These are phyloP conservation scores for Raddia distichophylla DNA, from an alignment of 176 grass and related monocot species.

Conservation along the genomic window DNA sequence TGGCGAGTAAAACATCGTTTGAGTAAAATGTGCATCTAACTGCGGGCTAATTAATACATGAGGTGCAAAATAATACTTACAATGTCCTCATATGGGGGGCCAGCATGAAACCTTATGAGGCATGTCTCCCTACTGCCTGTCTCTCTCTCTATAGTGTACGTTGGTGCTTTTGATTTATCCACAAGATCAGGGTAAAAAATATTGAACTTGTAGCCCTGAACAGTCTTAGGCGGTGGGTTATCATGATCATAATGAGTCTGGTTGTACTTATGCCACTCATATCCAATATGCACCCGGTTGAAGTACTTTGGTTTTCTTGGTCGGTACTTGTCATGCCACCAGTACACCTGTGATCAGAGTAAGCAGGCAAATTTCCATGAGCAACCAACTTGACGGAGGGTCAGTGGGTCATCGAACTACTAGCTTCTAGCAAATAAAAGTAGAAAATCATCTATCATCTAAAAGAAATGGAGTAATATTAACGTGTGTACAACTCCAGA, in stretches of 20 bases:
- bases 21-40: no score
- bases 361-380: slow-evolving; percentile 33
- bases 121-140: slow-evolving; percentile 85
- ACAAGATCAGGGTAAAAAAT: slow-evolving; percentile 99
- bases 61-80: slow-evolving; percentile 42
- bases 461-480: slow-evolving; percentile 1
- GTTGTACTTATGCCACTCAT: slow-evolving; percentile 99
- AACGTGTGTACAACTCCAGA: background rate
- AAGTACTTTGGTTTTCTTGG: slow-evolving; percentile 98
- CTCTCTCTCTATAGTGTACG: slow-evolving; percentile 90
- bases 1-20: no score
- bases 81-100: slow-evolving; percentile 97
- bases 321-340: slow-evolving; percentile 98
- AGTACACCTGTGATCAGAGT: slow-evolving; percentile 72
- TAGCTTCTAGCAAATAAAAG: slow-evolving; percentile 11
- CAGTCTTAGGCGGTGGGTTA: slow-evolving; percentile 91
- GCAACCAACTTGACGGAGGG: background rate
- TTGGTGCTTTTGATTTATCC: slow-evolving; percentile 86
- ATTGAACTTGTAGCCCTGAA: slow-evolving; percentile 99
- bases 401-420: background rate
- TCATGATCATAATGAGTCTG: slow-evolving; percentile 97
- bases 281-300: slow-evolving; percentile 95
- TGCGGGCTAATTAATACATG: no score
- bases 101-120: slow-evolving; percentile 84
- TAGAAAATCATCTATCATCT: background rate